phyloP scores from a whole-genome alignment of 2,329 filamentous ascomycete species.

The Diaporthe sp. region DNA sequence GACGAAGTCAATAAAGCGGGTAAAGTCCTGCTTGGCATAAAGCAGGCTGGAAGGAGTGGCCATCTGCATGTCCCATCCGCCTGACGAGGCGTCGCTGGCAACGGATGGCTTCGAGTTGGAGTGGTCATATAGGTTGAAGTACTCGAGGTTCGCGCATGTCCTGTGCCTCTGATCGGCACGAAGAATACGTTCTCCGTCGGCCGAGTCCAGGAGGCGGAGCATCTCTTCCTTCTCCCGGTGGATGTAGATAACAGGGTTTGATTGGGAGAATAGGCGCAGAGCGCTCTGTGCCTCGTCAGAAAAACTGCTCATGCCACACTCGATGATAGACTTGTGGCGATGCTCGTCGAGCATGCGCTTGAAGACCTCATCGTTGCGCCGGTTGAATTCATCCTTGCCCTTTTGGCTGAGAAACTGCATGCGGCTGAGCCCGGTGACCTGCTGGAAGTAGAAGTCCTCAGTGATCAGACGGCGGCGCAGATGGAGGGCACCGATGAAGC shows the following conservation, averaged over 20 bases:
- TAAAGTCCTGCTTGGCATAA: conserved; percentile 71
- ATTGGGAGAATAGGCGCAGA: conserved; percentile 70
- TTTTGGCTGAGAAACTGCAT: conserved; percentile 72
- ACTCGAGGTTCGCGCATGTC: conserved; percentile 78
- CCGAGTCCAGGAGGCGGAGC: conserved; percentile 66
- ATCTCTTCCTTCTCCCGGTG: conserved; percentile 75
- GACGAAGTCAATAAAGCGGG: conserved; percentile 69
- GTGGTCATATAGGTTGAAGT: conserved; percentile 74
- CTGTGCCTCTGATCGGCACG: conserved; percentile 69
- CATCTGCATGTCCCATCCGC: conserved; percentile 44
- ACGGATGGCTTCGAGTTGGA: conserved; percentile 50
- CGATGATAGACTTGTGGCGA: conserved; percentile 74
- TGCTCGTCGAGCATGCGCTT: conserved; percentile 72
- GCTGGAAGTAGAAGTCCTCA: conserved; percentile 76
- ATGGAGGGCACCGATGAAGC: conserved; percentile 79
- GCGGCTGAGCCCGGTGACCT: conserved; percentile 72
- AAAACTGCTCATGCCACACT: conserved; percentile 75
- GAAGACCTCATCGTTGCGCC: conserved; percentile 72
- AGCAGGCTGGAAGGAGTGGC: conserved; percentile 70
- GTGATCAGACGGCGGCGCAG: conserved; percentile 77
- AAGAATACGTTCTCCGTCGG: conserved; percentile 69
- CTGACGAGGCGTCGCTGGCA: conserved; percentile 40
- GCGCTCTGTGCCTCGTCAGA: conserved; percentile 70
- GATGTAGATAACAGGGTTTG: conserved; percentile 79
- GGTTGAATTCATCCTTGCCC: conserved; percentile 72